Percentiles rank a stretch among this genome's conserved stretches.
Conservation (phyloP, 805 yeast genomes). For the Metschnikowia drakensbergensis region DNA sequence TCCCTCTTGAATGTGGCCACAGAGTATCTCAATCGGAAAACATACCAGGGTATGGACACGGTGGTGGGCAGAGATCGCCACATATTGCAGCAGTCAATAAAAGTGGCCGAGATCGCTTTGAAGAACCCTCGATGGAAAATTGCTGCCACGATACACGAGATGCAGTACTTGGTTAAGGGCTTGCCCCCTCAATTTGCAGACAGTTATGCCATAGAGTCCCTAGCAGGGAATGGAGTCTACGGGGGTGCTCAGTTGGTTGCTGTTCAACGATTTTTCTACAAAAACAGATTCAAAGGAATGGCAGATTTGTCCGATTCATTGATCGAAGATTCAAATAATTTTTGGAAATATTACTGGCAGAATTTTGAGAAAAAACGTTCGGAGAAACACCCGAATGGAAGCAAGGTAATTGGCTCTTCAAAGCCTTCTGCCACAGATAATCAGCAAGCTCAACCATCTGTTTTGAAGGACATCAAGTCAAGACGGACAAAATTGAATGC, state of each 20-base stretch:
- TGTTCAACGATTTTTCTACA: constrained; percentile 51
- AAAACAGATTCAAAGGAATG: constrained; percentile 42
- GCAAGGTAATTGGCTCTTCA: constrained; percentile 14
- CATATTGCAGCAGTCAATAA: constrained; percentile 43
- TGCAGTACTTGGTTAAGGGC: constrained; percentile 51
- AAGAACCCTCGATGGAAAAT: constrained; percentile 55
- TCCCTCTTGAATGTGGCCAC: constrained; percentile 48
- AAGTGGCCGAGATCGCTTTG: constrained; percentile 47
- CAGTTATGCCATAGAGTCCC: constrained; percentile 42
- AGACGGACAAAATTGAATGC: background rate
- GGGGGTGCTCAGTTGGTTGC: constrained; percentile 58
- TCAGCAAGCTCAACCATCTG: background rate
- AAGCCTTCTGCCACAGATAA: background rate
- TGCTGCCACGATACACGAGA: constrained; percentile 58
- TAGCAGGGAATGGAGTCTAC: constrained; percentile 38
- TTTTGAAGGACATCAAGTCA: background rate
- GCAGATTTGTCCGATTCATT: constrained; percentile 31
- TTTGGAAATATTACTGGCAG: constrained; percentile 56
- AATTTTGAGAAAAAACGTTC: constrained; percentile 33
- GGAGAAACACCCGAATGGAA: constrained; percentile 36
- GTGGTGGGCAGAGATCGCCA: constrained; percentile 38
- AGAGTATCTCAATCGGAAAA: constrained; percentile 38
- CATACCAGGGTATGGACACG: constrained; percentile 17
- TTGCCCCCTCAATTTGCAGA: constrained; percentile 41
- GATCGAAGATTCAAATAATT: constrained; percentile 32